Conservation (phyloP, 2,329 filamentous ascomycete species). For the Coleophoma eucalyptorum region DNA sequence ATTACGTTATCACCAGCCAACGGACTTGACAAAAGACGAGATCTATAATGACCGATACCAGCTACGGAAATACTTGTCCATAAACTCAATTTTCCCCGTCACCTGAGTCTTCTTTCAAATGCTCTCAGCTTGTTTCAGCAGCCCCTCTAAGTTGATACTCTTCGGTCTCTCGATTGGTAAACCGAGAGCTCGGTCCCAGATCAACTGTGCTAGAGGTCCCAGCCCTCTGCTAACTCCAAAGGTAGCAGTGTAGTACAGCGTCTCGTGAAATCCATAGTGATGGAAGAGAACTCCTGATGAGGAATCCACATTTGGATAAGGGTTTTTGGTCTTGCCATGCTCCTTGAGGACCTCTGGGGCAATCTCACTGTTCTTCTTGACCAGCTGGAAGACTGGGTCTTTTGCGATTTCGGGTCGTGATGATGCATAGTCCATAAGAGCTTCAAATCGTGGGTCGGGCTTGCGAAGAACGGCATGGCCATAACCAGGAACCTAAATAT, state of each 20-base stretch:
- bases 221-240: conserved; percentile 69
- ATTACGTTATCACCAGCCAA: too few species aligned
- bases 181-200: conserved; percentile 93
- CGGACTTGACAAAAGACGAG: too few species aligned
- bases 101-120: neutral
- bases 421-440: conserved; percentile 91
- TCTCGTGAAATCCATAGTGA: conserved; percentile 97
- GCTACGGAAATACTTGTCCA: too few species aligned
- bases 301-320: conserved; percentile 95
- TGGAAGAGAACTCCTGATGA: conserved; percentile 93
- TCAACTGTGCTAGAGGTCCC: conserved; percentile 86
- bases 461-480: conserved; percentile 95
- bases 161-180: conserved; percentile 97
- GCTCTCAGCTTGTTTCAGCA: conserved; percentile 63
- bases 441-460: conserved; percentile 94
- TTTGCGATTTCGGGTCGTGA: conserved; percentile 78
- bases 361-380: conserved; percentile 88
- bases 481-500: conserved; percentile 70
- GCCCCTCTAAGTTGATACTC: conserved; percentile 88
- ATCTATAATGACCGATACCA: too few species aligned
- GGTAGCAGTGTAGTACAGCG: conserved; percentile 83
- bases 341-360: conserved; percentile 87
- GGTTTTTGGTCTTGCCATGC: conserved; percentile 98
- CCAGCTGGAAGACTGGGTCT: conserved; percentile 90
- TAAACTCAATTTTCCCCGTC: too few species aligned